Evolutionary conservation across 148 eudicot species (phyloP).

Genomic region (Heliosperma pusillum): DNA sequence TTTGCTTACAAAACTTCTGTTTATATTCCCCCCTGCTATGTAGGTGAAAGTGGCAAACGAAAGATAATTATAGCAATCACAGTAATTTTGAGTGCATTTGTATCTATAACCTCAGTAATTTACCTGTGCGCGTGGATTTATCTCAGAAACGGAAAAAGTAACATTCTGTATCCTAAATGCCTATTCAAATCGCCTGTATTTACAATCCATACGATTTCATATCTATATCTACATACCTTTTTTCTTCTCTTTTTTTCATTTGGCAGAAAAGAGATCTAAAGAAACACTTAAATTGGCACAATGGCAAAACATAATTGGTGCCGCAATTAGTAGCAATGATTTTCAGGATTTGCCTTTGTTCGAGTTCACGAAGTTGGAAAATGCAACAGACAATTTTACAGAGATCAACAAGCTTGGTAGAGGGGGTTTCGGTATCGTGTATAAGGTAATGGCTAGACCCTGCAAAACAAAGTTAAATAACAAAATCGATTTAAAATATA

Average conservation of each 20-base stretch:
- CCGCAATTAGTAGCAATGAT: not conserved
- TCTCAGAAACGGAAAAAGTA: not conserved
- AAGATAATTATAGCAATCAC: constrained; percentile 16
- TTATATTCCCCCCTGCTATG: constrained; percentile 22
- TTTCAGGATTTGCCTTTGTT: constrained; percentile 32
- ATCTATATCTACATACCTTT: not conserved
- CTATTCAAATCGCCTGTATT: not conserved
- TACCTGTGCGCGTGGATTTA: constrained; percentile 27
- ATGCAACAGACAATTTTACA: constrained; percentile 34
- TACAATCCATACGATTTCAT: too few relatives aligned
- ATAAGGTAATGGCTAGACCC: constrained; percentile 25
- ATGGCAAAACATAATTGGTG: not conserved
- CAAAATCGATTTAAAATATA: too few relatives aligned
- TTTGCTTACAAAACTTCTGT: too few relatives aligned
- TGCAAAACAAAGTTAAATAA: not conserved
- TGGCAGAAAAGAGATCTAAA: not conserved
- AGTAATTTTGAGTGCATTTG: constrained; percentile 20
- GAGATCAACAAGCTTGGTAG: constrained; percentile 38
- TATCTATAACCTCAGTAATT: constrained; percentile 11
- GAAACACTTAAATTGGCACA: not conserved
- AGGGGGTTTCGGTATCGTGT: constrained; percentile 54
- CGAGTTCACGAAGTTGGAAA: constrained; percentile 20
- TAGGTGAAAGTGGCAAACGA: constrained; percentile 21
- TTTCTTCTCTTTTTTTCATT: not conserved
- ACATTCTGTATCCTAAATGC: not conserved